These are phyloP conservation scores for Backusella morwellensis DNA, from an alignment of 192 early-diverging fungal species.

Conservation along the genomic window DNA sequence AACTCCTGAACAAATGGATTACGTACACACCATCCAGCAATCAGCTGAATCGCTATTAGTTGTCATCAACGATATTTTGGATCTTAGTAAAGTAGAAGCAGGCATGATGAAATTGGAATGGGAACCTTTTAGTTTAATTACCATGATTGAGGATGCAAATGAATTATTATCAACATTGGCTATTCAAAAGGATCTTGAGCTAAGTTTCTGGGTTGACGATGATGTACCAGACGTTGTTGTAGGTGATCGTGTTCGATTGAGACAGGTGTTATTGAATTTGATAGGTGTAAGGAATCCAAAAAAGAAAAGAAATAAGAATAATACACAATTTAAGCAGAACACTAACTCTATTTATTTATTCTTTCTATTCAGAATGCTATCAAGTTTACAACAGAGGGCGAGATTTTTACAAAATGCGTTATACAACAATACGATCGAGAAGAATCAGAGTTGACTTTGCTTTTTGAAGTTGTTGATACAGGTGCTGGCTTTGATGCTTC, in stretches of 20 bases:
- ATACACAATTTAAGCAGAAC: too few relatives aligned
- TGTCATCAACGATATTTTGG: slow-evolving; percentile 85
- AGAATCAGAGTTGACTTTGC: slow-evolving; percentile 46
- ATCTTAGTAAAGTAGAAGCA: slow-evolving; percentile 82
- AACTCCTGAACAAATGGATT: slow-evolving; percentile 76
- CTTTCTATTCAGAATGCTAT: slow-evolving; percentile 61
- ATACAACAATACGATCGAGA: slow-evolving; percentile 31
- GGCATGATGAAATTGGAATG: slow-evolving; percentile 79
- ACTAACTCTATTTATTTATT: not conserved
- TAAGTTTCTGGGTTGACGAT: slow-evolving; percentile 69
- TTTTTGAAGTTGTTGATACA: slow-evolving; percentile 75
- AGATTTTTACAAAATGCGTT: slow-evolving; percentile 58
- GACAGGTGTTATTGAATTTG: slow-evolving; percentile 79
- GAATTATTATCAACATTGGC: slow-evolving; percentile 72
- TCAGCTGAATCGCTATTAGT: slow-evolving; percentile 71
- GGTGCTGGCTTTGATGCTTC: slow-evolving; percentile 78
- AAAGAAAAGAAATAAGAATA: not conserved
- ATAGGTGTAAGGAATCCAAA: slow-evolving; percentile 53
- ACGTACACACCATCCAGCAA: slow-evolving; percentile 73
- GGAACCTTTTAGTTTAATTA: slow-evolving; percentile 62
- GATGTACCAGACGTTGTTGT: slow-evolving; percentile 67
- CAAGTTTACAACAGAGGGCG: slow-evolving; percentile 79
- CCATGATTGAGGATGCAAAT: slow-evolving; percentile 66
- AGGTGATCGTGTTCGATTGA: slow-evolving; percentile 71
- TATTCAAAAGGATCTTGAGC: slow-evolving; percentile 65